Evolutionary conservation across 164 flowering plant genomes (phyloP), one percentile per base, ranked within the genome.

Genomic region (Stephania japonica): DNA sequence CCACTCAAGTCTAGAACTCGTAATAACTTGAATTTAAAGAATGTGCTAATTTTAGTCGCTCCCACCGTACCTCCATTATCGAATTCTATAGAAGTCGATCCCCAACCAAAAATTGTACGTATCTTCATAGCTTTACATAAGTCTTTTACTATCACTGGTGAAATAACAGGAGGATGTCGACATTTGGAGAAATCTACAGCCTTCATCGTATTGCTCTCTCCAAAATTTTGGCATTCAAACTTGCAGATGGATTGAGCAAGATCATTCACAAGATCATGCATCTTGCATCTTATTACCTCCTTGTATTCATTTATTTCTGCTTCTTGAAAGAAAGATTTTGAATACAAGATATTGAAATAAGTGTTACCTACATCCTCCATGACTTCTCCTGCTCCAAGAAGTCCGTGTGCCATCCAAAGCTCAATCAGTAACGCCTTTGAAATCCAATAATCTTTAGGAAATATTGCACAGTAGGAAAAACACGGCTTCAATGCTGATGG

Each of bases 221-320:
- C 23, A 65, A 19, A 6, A 42, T 1, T 7, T 19, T 19, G 16
- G 26, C 49, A 56, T 42, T 72, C 74, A 10, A 1, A 3, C 26
- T 16, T 10, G 38, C 38, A 32, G 38, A 32, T 32, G 38, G 38
- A 32, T 32, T 32, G 38, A 32, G 38, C 38, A 2, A 72, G 67
- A 72, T 72, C 74, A 18, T 71, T 49, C 5, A 65, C 69, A 38
- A 76, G 72, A 72, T 76, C 78, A 44, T 76, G 75, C 74, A 76
- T 71, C 41, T 72, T 72, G 56, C 68, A 72, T 14, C 12, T 4
- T 23, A 5, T 11, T 72, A 42, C 6, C 11, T 19, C 41, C 11
- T 23, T 41, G 21, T 11, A n/a, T 21, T 21, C 9, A 19, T 42
- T 16, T 19, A 8, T 43, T 42, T 64, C 42, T 7, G 38, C 24